phyloP scores from a whole-genome alignment of 495 filamentous ascomycete genomes.

The Penicillium verhagenii region DNA sequence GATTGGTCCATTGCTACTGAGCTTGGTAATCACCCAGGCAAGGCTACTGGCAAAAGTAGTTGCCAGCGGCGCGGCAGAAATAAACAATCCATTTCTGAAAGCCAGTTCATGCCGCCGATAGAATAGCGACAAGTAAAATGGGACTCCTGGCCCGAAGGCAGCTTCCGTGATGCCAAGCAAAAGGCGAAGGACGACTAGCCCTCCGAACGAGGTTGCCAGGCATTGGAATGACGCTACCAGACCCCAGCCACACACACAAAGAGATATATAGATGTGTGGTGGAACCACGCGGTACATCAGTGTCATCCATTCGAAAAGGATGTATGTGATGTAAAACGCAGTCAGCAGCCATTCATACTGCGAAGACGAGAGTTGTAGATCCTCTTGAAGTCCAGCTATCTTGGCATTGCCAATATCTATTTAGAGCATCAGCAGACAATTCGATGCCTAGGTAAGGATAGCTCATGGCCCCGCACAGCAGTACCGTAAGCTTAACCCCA shows the following conservation, averaged over 20 bases:
- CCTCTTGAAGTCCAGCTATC: slow-evolving; percentile 68
- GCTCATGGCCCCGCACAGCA: not conserved
- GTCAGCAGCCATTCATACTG: slow-evolving; percentile 69
- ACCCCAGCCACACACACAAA: slow-evolving; percentile 51
- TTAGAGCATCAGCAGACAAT: not conserved
- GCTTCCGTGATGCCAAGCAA: slow-evolving; percentile 61
- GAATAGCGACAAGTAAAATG: slow-evolving; percentile 63
- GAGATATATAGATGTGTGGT: slow-evolving; percentile 57
- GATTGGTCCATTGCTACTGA: slow-evolving; percentile 48
- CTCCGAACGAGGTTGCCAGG: slow-evolving; percentile 54
- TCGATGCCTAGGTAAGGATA: not conserved
- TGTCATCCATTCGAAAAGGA: slow-evolving; percentile 72
- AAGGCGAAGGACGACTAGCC: slow-evolving; percentile 43
- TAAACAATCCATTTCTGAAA: slow-evolving; percentile 58
- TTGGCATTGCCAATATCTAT: slow-evolving; percentile 78
- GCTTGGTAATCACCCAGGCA: slow-evolving; percentile 56
- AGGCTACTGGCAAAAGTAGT: slow-evolving; percentile 69
- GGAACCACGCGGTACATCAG: slow-evolving; percentile 58
- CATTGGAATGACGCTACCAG: slow-evolving; percentile 71
- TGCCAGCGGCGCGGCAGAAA: slow-evolving; percentile 61
- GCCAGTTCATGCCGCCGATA: slow-evolving; percentile 62
- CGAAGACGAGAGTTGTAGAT: slow-evolving; percentile 55
- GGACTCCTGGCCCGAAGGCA: slow-evolving; percentile 60
- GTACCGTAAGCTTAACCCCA: not conserved
- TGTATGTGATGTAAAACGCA: slow-evolving; percentile 69